A percentile compares a stretch with the other conserved stretches of the same genome.
Conservation (phyloP, 352 stramenopile genomes). For the Hyaloperonospora arabidopsidis region DNA sequence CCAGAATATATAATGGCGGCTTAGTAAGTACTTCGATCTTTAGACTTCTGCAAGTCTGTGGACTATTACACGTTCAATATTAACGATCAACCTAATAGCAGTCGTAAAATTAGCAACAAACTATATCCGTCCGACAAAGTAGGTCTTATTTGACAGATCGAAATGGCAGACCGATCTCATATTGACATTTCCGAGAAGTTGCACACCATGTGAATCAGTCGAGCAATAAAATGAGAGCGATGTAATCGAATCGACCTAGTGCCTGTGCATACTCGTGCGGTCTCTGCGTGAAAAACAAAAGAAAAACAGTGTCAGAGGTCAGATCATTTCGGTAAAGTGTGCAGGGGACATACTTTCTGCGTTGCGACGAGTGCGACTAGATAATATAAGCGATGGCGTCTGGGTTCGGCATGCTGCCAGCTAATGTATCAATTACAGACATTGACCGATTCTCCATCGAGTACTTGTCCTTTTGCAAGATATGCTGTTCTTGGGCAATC, state of each 20-base stretch:
- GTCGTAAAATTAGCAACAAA: no score
- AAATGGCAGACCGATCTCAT: no score
- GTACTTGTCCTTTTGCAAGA: conserved; percentile 34
- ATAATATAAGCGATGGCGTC: conserved; percentile 38
- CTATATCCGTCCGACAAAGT: no score
- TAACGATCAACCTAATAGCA: no score
- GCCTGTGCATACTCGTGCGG: conserved; percentile 13
- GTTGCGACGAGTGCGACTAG: conserved; percentile 24
- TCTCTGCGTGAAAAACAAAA: conserved; percentile 11
- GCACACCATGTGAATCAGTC: no score
- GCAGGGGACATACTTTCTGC: conserved; percentile 13
- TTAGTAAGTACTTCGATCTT: no score
- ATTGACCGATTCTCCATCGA: conserved; percentile 15
- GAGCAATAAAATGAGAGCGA: no score
- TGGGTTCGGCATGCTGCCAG: conserved; percentile 31
- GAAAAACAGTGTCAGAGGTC: conserved; percentile 10
- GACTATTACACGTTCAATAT: no score
- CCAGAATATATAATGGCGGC: no score
- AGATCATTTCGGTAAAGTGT: conserved; percentile 1
- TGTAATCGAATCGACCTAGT: conserved; percentile 16
- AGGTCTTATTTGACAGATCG: no score
- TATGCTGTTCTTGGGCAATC: conserved; percentile 72
- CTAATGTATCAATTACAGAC: conserved; percentile 46
- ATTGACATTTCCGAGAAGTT: no score
- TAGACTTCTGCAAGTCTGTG: no score